Evolutionary conservation across 306 rosid species (phyloP).

Genomic region (Styphnolobium japonicum): DNA sequence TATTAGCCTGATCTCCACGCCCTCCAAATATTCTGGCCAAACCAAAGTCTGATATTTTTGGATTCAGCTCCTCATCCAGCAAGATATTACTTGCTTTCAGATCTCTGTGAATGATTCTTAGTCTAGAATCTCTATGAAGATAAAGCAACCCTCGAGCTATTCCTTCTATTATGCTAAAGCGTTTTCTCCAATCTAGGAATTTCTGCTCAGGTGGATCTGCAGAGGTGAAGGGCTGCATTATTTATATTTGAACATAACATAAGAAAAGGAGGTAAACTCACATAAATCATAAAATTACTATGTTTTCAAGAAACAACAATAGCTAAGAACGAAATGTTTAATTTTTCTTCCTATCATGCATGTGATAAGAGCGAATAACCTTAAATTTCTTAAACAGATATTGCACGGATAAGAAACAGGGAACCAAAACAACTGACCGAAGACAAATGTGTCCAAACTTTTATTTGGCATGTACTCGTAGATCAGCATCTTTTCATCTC

Average conservation of each 20-base stretch:
- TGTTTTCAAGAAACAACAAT: not conserved
- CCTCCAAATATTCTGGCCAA: conserved; percentile 17
- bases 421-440: too few relatives aligned
- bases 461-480: conserved; percentile 41
- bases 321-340: too few relatives aligned
- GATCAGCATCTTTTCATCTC: conserved; percentile 33
- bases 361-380: too few relatives aligned
- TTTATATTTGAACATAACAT: not conserved
- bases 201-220: not conserved
- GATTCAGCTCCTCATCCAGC: conserved; percentile 15
- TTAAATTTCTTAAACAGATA: too few relatives aligned
- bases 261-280: not conserved
- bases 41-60: conserved; percentile 34
- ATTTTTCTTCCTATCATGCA: too few relatives aligned
- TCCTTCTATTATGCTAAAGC: conserved; percentile 18
- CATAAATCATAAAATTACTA: not conserved
- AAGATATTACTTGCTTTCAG: conserved; percentile 29
- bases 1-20: not conserved
- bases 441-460: conserved; percentile 31
- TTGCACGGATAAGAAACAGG: too few relatives aligned
- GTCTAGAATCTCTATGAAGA: conserved; percentile 27
- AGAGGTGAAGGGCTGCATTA: not conserved
- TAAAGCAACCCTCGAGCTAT: conserved; percentile 21
- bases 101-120: conserved; percentile 19
- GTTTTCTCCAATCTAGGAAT: conserved; percentile 20